Base-by-base conservation (phyloP, 257 asterid genomes). In the Solanum bulbocastanum region DNA sequence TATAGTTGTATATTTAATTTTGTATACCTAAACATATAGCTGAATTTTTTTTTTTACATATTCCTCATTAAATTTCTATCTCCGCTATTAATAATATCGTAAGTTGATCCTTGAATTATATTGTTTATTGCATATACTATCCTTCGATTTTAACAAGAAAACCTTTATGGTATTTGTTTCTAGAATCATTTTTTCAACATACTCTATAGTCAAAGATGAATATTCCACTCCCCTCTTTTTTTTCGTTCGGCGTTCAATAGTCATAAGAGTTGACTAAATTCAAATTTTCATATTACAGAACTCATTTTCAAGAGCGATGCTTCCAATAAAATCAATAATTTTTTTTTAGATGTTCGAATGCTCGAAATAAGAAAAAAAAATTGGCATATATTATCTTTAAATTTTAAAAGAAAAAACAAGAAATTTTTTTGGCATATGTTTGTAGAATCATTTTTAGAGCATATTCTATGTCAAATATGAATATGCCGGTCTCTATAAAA, bases 211-310 rank as follows among this genome's bases (percentile, higher is more conserved):
- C 75, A 68, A 68, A 27, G 39, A 68, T 13, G 75, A 30, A 30
- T 68, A 68, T 30, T 60, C 5, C 8, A 8, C 11, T 39, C 60
- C 40, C n/a, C 12, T 3, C 8, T 23, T 60, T 60, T 65, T n/a
- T 4, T 11, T 10, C 0, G 8, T 16, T n/a, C 0, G 0, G 5
- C 4, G 2, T 65, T 25, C 16, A 14, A 5, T 1, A 65, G 11
- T 11, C 0, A 5, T 11, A 6, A 5, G 0, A 5, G 0, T 5
- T 25, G 2, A n/a, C 2, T n/a, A 2, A 11, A 12, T 65, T n/a
- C 0, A 2, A 65, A 2, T 5, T 65, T 23, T 25, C 8, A 2
- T 25, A 10, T 65, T 11, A 12, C 8, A 5, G 0, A 5, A 25
- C 1, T 27, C 5, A 27, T 68, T 5, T 5, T 5, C 0, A 27